Percentiles rank a stretch among this genome's conserved stretches.
These are phyloP conservation scores for Kwoniella botswanensis DNA, from an alignment of 768 basidiomycete species.

Conservation along the genomic window DNA sequence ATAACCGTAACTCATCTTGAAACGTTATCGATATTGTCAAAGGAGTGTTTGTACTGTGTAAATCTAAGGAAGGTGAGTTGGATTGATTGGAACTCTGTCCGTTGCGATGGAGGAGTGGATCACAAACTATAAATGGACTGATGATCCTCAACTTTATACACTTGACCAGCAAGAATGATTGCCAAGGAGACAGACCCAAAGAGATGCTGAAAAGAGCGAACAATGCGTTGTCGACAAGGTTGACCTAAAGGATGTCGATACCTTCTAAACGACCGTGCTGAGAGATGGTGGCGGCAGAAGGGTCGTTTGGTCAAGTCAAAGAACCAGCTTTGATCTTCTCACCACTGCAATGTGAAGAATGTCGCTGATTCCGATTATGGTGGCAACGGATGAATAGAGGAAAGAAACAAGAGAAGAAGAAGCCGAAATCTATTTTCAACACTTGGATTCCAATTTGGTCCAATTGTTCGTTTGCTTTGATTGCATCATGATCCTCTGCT, in stretches of 20 bases:
- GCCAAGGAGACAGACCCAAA: background rate
- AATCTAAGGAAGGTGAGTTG: background rate
- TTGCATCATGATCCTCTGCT: background rate
- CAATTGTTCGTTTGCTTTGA: background rate
- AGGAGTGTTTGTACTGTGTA: background rate
- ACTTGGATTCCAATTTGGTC: background rate
- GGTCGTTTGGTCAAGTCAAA: background rate
- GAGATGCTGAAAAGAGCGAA: background rate
- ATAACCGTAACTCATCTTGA: constrained; percentile 15
- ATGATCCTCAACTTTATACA: background rate
- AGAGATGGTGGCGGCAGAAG: background rate
- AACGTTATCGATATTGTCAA: background rate
- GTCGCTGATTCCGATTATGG: background rate
- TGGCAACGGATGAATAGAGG: background rate
- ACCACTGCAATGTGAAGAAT: background rate
- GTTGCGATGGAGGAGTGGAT: background rate
- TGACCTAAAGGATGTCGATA: background rate
- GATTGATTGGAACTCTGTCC: background rate
- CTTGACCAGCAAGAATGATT: constrained; percentile 3
- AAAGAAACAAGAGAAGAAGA: background rate
- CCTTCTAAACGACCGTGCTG: background rate
- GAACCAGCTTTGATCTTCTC: background rate
- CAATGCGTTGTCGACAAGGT: constrained; percentile 4
- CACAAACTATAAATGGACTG: background rate
- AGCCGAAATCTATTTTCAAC: background rate